These are phyloP conservation scores for Talaromyces amestolkiae DNA, from an alignment of 2,329 filamentous ascomycete genomes.

Conservation along the genomic window DNA sequence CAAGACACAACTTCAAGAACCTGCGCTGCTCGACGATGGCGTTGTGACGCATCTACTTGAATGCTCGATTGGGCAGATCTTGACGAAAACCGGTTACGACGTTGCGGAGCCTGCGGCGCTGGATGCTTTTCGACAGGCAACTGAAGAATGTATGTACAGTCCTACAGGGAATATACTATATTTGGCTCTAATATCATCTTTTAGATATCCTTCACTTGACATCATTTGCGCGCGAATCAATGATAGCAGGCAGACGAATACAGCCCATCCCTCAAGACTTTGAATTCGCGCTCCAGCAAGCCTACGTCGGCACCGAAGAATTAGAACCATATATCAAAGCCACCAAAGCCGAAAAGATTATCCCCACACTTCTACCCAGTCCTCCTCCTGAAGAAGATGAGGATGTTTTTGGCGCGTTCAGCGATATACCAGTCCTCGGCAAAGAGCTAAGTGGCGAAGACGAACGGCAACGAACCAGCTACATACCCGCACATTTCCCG, in stretches of 20 bases:
- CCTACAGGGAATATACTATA: too few relatives aligned
- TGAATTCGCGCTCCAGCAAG: constrained; percentile 43
- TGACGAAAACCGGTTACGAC: constrained; percentile 55
- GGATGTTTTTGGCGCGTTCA: constrained; percentile 30
- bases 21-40: constrained; percentile 50
- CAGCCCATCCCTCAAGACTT: constrained; percentile 60
- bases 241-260: constrained; percentile 56
- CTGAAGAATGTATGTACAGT: constrained; percentile 57
- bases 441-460: constrained; percentile 49
- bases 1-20: constrained; percentile 33
- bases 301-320: constrained; percentile 32
- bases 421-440: constrained; percentile 48
- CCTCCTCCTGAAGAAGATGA: constrained; percentile 44
- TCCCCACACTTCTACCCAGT: constrained; percentile 36
- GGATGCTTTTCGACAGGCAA: constrained; percentile 54
- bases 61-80: constrained; percentile 53
- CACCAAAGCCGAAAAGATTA: constrained; percentile 21
- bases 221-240: constrained; percentile 55
- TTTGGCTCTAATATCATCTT: not conserved
- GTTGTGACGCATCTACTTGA: constrained; percentile 56
- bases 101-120: constrained; percentile 55
- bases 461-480: constrained; percentile 48
- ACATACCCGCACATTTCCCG: constrained; percentile 62
- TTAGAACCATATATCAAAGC: constrained; percentile 36
- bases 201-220: constrained; percentile 57